Conservation (phyloP, 2,329 filamentous ascomycete genomes). For the Sporothrix variecibatus region DNA sequence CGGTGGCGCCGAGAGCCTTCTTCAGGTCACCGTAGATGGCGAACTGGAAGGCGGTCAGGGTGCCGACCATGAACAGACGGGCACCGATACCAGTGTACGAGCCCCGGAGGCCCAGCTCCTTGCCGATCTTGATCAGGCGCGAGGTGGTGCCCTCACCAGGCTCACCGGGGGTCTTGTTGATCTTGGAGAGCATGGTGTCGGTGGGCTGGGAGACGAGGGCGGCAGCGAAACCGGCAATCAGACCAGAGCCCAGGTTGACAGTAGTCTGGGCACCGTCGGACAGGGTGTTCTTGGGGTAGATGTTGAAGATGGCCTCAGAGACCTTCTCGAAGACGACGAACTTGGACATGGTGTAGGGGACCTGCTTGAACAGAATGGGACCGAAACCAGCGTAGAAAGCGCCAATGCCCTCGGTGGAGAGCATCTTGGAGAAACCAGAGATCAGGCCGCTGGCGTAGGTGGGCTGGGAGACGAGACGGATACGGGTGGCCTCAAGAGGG, state of each 20-base stretch:
- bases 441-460: constrained; percentile 73
- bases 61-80: constrained; percentile 58
- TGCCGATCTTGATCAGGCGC: constrained; percentile 77
- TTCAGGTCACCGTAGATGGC: constrained; percentile 79
- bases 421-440: constrained; percentile 72
- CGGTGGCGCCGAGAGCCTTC: constrained; percentile 68
- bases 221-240: constrained; percentile 70
- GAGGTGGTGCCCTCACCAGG: constrained; percentile 75
- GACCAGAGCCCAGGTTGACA: constrained; percentile 60
- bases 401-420: constrained; percentile 70
- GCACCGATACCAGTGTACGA: constrained; percentile 75
- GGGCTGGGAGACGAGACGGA: constrained; percentile 78
- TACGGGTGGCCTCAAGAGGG: constrained; percentile 82
- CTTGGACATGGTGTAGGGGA: constrained; percentile 86
- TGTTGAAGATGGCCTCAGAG: constrained; percentile 64
- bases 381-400: constrained; percentile 84
- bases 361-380: constrained; percentile 76
- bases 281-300: constrained; percentile 66
- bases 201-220: constrained; percentile 80
- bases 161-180: constrained; percentile 83
- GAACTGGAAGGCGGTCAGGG: constrained; percentile 72
- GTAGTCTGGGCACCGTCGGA: constrained; percentile 66
- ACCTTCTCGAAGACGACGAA: constrained; percentile 88
- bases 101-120: constrained; percentile 73
- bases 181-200: constrained; percentile 85